phyloP scores from a whole-genome alignment of 2,329 filamentous ascomycete genomes.

The Fusarium camptoceras region DNA sequence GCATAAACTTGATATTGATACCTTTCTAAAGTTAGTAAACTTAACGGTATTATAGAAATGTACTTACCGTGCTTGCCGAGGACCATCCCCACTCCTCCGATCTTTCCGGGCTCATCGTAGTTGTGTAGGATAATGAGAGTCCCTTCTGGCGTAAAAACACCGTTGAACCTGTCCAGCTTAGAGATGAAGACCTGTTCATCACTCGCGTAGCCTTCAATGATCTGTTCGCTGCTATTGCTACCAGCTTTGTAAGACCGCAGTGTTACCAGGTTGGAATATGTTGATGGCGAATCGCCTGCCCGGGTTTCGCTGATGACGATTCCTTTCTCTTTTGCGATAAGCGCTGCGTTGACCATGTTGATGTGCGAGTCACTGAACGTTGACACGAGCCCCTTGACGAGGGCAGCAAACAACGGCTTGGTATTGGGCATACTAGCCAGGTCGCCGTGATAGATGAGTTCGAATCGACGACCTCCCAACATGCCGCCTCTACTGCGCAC shows the following conservation, averaged over 20 bases:
- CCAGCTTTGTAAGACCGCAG: slow-evolving; percentile 65
- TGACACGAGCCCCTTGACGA: slow-evolving; percentile 80
- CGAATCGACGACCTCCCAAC: slow-evolving; percentile 75
- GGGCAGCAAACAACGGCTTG: slow-evolving; percentile 80
- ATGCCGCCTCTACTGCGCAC: slow-evolving; percentile 56
- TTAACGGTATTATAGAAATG: too few species aligned
- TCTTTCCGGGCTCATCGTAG: slow-evolving; percentile 85
- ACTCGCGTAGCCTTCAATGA: slow-evolving; percentile 75
- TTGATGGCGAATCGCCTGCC: slow-evolving; percentile 70
- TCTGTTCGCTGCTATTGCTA: slow-evolving; percentile 51
- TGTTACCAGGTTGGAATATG: slow-evolving; percentile 78
- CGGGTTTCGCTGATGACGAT: slow-evolving; percentile 82
- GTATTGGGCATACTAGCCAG: slow-evolving; percentile 78
- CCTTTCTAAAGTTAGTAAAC: too few species aligned
- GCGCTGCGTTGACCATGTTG: slow-evolving; percentile 84
- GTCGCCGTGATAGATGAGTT: slow-evolving; percentile 82
- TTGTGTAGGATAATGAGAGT: slow-evolving; percentile 83
- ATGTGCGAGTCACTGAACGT: slow-evolving; percentile 77
- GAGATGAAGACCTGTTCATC: slow-evolving; percentile 76
- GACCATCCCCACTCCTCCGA: slow-evolving; percentile 79
- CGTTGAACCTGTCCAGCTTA: slow-evolving; percentile 78
- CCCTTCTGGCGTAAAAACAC: slow-evolving; percentile 78
- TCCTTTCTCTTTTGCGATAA: slow-evolving; percentile 81
- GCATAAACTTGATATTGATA: slow-evolving; percentile 86
- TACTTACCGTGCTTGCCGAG: slow-evolving; percentile 76